Evolutionary conservation across 1,139 yeast genomes (phyloP), one percentile per base, ranked within the genome.

Genomic region (Taiozyma sp.): DNA sequence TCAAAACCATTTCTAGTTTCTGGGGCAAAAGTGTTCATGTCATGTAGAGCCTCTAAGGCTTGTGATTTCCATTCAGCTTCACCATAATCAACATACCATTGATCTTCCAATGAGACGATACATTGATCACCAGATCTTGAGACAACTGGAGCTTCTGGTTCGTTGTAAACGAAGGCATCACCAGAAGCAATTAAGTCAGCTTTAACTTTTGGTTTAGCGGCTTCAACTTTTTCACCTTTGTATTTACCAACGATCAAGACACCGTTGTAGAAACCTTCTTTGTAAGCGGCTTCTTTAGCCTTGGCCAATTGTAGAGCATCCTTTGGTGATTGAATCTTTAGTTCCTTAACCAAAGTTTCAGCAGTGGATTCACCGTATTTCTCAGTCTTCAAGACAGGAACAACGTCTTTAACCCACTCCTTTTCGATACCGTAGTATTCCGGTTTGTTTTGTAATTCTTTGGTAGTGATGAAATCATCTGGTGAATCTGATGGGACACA

Each of bases 401-500:
- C 78, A 21, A 88, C 93, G 49, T 78, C 76, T 52, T 80, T 72
- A 47, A 88, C 95, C 99, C 99, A 95, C 51, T 84, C 90, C 65
- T 85, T 79, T 55, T 91, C 76, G 64, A 93, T 88, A 49, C 83
- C 80, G 69, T 93, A 91, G 70, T 85, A 93, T 65, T 89, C 98
- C 34, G 98, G 87, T 73, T 95, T 95, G 75, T 89, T 84, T 61
- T 79, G 77, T 63, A 93, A 80, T 62, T 93, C 99, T 62, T 77
- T 77, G 47, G 86, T 79, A 54, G 97, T 95, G 70, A 91, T 82
- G 66, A 66, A 93, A 75, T 93, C 99, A 73, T 95, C 99, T 54
- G 99, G 98, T 52, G 98, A 91, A 71, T 91, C 97, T 16, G 96
- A 86, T 57, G 99, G 99, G 57, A 91, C 99, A 75, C 97, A 95